phyloP scores from a whole-genome alignment of 345 rosid species.

The Alliaria petiolata region DNA sequence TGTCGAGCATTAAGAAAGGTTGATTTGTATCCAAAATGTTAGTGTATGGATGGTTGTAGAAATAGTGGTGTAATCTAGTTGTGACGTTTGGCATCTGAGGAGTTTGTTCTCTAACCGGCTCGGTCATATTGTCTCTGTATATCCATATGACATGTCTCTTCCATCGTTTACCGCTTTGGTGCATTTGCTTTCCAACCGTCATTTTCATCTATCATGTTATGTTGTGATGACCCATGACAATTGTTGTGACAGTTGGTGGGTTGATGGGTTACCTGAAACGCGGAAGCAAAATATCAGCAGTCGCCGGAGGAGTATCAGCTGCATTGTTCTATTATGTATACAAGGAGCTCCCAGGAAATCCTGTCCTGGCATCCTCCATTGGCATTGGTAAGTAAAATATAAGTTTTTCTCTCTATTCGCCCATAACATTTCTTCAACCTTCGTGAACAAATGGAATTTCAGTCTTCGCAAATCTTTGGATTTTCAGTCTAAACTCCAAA shows the following conservation, averaged over 20 bases:
- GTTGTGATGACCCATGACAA: background rate
- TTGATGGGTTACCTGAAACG: conserved; percentile 78
- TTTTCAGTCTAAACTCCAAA: too few species aligned
- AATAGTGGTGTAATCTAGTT: background rate
- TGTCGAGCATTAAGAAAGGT: background rate
- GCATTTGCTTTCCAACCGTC: background rate
- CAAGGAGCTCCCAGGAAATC: conserved; percentile 67
- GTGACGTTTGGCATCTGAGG: background rate
- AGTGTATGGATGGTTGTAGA: background rate
- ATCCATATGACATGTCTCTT: too few species aligned
- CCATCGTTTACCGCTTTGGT: too few species aligned
- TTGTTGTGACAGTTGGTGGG: conserved; percentile 64
- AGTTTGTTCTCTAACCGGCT: background rate
- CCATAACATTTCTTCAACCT: background rate
- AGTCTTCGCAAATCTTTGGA: too few species aligned
- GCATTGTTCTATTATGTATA: conserved; percentile 60
- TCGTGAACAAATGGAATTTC: too few species aligned
- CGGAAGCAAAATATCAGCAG: conserved; percentile 81
- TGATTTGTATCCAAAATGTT: background rate
- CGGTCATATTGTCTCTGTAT: background rate
- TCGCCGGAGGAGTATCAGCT: conserved; percentile 78
- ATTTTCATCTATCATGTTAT: background rate
- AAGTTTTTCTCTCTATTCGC: background rate
- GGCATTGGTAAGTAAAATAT: conserved; percentile 63
- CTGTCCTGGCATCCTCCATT: conserved; percentile 67